phyloP scores from a whole-genome alignment of 2,329 filamentous ascomycete genomes.

The Bisporella sp. region DNA sequence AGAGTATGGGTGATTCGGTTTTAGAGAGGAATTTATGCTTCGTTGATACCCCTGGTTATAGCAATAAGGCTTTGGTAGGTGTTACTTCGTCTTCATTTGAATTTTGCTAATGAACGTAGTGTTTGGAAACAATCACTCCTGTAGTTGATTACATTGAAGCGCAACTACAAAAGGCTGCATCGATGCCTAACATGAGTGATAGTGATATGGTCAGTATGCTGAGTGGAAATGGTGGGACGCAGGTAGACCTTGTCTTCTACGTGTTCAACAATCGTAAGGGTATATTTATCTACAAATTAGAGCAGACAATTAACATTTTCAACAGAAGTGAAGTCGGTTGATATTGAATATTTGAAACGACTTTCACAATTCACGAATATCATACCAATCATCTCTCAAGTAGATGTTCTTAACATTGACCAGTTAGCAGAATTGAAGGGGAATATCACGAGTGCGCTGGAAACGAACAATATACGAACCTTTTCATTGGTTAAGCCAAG shows the following conservation, averaged over 20 bases:
- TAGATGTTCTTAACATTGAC: conserved; percentile 58
- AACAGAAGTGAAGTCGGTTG: conserved; percentile 50
- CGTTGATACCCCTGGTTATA: conserved; percentile 71
- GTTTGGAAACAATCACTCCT: conserved; percentile 49
- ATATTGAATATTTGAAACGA: conserved; percentile 65
- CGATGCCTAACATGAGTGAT: conserved; percentile 56
- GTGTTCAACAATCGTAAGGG: conserved; percentile 63
- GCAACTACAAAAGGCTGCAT: conserved; percentile 56
- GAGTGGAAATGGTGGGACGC: conserved; percentile 72
- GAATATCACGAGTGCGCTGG: conserved; percentile 48
- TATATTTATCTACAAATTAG: neutral
- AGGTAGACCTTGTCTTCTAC: conserved; percentile 83
- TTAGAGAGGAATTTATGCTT: conserved; percentile 92
- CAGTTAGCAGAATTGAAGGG: conserved; percentile 54
- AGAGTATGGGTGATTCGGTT: conserved; percentile 68
- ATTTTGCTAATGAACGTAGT: conserved; percentile 30
- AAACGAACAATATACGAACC: conserved; percentile 48
- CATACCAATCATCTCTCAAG: conserved; percentile 72
- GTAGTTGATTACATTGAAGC: conserved; percentile 68
- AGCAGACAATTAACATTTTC: too few species aligned
- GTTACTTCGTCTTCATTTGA: conserved; percentile 9
- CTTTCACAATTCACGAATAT: conserved; percentile 74
- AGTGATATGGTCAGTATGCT: conserved; percentile 70
- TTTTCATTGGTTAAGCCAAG: conserved; percentile 52
- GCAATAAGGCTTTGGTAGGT: conserved; percentile 44